A percentile compares a stretch with the other conserved stretches of the same genome.
Conservation (phyloP, 805 yeast genomes). For the Candida parachauliodes region DNA sequence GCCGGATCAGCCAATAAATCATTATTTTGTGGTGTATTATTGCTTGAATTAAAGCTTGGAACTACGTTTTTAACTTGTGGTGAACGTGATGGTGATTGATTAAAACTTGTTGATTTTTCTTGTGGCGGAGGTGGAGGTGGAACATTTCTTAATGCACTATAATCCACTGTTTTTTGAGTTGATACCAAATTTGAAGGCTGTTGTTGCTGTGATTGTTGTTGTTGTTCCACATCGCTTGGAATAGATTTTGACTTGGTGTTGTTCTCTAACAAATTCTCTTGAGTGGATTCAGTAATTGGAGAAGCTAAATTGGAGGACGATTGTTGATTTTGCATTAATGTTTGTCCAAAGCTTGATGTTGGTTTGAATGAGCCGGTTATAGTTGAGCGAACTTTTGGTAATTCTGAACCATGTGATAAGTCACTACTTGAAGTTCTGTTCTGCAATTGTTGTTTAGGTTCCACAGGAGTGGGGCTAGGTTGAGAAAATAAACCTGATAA, state of each 20-base stretch:
- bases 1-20: conserved; percentile 60
- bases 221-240: conserved; percentile 12
- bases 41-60: neutral
- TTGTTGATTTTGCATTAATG: conserved; percentile 38
- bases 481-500: conserved; percentile 46
- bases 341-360: conserved; percentile 81
- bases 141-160: conserved; percentile 48
- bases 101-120: conserved; percentile 4
- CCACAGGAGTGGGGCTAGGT: conserved; percentile 17
- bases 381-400: conserved; percentile 31
- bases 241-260: conserved; percentile 18
- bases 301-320: conserved; percentile 3
- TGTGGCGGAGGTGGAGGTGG: conserved; percentile 40
- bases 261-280: conserved; percentile 31
- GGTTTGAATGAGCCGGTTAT: conserved; percentile 63
- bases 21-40: conserved; percentile 21
- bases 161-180: conserved; percentile 35
- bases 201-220: conserved; percentile 23
- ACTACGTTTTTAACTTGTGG: conserved; percentile 8
- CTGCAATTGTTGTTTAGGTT: conserved; percentile 16
- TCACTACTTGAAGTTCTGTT: conserved; percentile 33
- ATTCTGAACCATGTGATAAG: conserved; percentile 20
- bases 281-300: conserved; percentile 16
- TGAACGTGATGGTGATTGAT: conserved; percentile 10
- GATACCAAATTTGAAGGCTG: conserved; percentile 17